phyloP scores from a whole-genome alignment of 2,329 filamentous ascomycete genomes.

The Grosmannia penicillata region DNA sequence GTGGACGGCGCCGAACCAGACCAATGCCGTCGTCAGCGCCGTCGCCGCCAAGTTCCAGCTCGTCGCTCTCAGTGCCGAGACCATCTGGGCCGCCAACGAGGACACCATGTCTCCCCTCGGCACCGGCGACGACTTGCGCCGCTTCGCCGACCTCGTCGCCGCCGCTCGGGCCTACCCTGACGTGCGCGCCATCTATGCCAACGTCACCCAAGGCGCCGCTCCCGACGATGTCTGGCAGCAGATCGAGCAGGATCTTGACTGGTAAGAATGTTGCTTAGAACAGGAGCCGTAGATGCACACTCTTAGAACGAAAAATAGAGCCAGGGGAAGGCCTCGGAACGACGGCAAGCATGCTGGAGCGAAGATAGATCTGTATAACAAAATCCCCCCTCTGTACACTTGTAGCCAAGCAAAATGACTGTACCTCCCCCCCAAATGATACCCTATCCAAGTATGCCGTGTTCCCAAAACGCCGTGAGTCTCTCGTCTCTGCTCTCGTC shows the following conservation, averaged over 20 bases:
- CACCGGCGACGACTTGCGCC: conserved; percentile 35
- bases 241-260: conserved; percentile 36
- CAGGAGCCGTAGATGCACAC: background rate
- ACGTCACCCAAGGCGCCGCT: conserved; percentile 38
- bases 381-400: too few relatives aligned
- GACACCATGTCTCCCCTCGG: conserved; percentile 58
- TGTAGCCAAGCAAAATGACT: too few relatives aligned
- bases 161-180: conserved; percentile 51
- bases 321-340: too few relatives aligned
- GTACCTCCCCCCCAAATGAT: background rate
- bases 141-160: conserved; percentile 44
- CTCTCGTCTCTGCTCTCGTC: background rate
- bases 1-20: conserved; percentile 52
- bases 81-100: conserved; percentile 72
- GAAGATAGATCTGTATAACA: too few relatives aligned
- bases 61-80: conserved; percentile 59
- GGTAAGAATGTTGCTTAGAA: conserved; percentile 10
- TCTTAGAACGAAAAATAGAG: conserved; percentile 8
- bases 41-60: conserved; percentile 50
- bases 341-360: too few relatives aligned
- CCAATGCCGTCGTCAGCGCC: conserved; percentile 46
- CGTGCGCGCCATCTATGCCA: conserved; percentile 69
- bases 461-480: too few relatives aligned
- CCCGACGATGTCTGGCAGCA: conserved; percentile 38
- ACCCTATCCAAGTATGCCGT: too few relatives aligned